Evolutionary conservation across 2,329 filamentous ascomycete genomes (phyloP).

Genomic region (Aspergillus sp.): DNA sequence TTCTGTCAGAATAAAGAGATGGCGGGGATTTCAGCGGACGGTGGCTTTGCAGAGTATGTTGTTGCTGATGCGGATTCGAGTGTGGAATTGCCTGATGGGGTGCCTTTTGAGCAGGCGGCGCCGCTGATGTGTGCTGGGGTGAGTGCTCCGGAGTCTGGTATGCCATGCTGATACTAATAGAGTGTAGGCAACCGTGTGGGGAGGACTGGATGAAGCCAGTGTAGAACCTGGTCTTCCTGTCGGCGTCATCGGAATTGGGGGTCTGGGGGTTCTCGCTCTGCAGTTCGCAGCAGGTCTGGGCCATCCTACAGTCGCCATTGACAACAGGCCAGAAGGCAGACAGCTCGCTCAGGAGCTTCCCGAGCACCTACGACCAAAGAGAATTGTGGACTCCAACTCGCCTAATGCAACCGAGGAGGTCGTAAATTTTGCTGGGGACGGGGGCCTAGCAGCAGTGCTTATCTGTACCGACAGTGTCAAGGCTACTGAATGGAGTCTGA

Average conservation of each 20-base stretch:
- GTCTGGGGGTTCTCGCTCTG: constrained; percentile 13
- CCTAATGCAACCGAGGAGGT: not conserved
- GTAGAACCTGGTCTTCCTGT: constrained; percentile 1
- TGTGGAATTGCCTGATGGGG: constrained; percentile 4
- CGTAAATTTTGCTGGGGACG: not conserved
- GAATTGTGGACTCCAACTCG: not conserved
- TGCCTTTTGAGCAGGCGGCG: constrained; percentile 15
- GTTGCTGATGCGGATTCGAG: constrained; percentile 11
- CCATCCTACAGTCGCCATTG: constrained; percentile 11
- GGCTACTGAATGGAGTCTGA: constrained; percentile 9
- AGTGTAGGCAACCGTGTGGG: constrained; percentile 11
- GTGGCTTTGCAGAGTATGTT: constrained; percentile 15
- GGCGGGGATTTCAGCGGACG: constrained; percentile 10
- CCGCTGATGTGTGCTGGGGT: constrained; percentile 18
- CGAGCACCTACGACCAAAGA: not conserved
- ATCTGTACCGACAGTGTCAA: constrained; percentile 10
- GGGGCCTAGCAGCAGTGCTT: constrained; percentile 1
- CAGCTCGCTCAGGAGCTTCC: not conserved
- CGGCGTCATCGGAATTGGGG: constrained; percentile 12
- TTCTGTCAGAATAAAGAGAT: constrained; percentile 13
- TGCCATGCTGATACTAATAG: not conserved
- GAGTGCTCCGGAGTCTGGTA: not conserved
- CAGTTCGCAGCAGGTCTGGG: constrained; percentile 13
- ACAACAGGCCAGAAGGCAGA: constrained; percentile 7
- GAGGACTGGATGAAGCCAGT: not conserved